These are phyloP conservation scores for Theileria parva DNA, from an alignment of 169 alveolate genomes.

Conservation along the genomic window DNA sequence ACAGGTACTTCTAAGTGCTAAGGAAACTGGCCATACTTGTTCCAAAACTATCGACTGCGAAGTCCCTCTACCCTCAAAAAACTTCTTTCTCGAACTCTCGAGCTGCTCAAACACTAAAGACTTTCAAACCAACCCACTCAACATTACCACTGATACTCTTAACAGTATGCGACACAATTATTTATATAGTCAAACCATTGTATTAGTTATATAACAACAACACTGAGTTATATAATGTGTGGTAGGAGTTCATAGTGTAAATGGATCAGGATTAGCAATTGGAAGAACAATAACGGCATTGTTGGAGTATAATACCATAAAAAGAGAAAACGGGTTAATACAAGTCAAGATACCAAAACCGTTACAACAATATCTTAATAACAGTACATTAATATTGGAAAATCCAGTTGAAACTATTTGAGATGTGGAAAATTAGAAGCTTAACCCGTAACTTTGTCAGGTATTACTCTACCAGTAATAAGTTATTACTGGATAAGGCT, in stretches of 20 bases:
- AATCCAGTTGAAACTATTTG: constrained; percentile 16
- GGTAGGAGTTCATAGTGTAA: constrained; percentile 62
- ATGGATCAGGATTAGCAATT: constrained; percentile 79
- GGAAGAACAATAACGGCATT: constrained; percentile 77
- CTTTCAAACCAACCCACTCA: constrained; percentile 69
- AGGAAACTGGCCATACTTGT: constrained; percentile 67
- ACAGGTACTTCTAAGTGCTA: constrained; percentile 62
- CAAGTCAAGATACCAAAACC: constrained; percentile 67
- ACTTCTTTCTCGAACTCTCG: constrained; percentile 74
- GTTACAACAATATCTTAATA: constrained; percentile 65
- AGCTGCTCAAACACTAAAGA: constrained; percentile 75
- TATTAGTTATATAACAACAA: too few species aligned
- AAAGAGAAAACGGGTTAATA: constrained; percentile 38
- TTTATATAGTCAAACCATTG: too few species aligned
- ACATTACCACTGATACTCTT: constrained; percentile 48
- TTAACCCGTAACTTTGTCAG: background rate
- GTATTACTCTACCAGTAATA: background rate
- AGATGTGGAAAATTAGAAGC: constrained; percentile 15
- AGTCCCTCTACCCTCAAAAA: constrained; percentile 73
- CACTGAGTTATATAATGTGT: too few species aligned
- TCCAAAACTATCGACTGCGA: constrained; percentile 73
- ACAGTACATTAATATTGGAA: constrained; percentile 15
- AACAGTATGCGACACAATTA: constrained; percentile 9
- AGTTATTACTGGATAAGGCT: background rate
- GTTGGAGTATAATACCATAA: constrained; percentile 67